Conservation (phyloP, 768 basidiomycete genomes). For the Agrocybe pediades region DNA sequence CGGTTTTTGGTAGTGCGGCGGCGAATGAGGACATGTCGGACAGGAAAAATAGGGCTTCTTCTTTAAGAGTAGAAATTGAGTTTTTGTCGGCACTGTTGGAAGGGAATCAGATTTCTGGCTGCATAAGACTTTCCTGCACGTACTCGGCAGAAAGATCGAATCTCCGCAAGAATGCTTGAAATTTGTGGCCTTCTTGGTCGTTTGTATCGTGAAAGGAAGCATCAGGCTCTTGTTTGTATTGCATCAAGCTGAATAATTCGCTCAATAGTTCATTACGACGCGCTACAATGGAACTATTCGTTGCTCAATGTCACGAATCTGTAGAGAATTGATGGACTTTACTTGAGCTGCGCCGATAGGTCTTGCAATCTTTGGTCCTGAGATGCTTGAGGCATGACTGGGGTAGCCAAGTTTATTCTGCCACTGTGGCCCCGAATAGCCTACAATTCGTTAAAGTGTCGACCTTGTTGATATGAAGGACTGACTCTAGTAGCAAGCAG, state of each 20-base stretch:
- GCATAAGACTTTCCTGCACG: conserved; percentile 2
- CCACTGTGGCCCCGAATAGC: not conserved
- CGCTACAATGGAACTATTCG: conserved; percentile 56
- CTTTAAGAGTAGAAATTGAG: conserved; percentile 26
- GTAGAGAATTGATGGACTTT: conserved; percentile 15
- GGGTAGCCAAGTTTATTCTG: conserved; percentile 9
- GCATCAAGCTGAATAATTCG: conserved; percentile 71
- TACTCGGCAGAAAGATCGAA: conserved; percentile 58
- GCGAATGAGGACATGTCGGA: not conserved
- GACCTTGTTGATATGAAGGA: not conserved
- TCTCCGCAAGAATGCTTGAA: conserved; percentile 55
- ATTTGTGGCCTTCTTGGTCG: conserved; percentile 37
- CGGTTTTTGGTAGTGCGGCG: not conserved
- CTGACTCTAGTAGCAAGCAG: not conserved
- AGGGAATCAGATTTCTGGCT: not conserved
- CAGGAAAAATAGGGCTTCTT: conserved; percentile 21
- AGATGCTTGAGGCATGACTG: conserved; percentile 10
- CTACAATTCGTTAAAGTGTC: not conserved
- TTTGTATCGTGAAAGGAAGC: conserved; percentile 38
- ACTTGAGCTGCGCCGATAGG: conserved; percentile 46
- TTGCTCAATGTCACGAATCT: conserved; percentile 7
- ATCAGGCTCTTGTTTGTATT: conserved; percentile 49
- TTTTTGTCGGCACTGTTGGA: conserved; percentile 18
- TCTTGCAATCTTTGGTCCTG: conserved; percentile 31
- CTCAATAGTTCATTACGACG: conserved; percentile 72